Percentiles rank a stretch among this genome's conserved stretches.
phyloP scores from a whole-genome alignment of 306 rosid genomes.

The Prunus salicina region DNA sequence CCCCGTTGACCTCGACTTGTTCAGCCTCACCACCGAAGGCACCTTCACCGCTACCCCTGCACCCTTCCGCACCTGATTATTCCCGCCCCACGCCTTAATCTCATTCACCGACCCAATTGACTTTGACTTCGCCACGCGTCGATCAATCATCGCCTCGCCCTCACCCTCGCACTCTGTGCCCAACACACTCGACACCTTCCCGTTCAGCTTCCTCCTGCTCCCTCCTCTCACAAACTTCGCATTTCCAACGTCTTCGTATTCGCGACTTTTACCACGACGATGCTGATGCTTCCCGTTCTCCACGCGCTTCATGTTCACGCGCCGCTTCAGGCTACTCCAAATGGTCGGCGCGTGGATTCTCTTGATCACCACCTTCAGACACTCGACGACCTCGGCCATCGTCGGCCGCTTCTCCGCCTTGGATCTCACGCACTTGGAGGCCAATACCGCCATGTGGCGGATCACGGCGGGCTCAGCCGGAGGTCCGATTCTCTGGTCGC shows the following conservation, averaged over 20 bases:
- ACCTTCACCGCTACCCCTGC: conserved; percentile 29
- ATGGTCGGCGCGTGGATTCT: conserved; percentile 37
- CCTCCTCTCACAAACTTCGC: conserved; percentile 12
- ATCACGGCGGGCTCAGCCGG: conserved; percentile 40
- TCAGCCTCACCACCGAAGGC: conserved; percentile 26
- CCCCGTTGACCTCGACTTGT: conserved; percentile 72
- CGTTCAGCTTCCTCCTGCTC: conserved; percentile 40
- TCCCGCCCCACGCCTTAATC: conserved; percentile 6
- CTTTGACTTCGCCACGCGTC: conserved; percentile 42
- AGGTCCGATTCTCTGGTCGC: conserved; percentile 52
- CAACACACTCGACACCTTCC: conserved; percentile 59
- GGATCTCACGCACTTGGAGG: conserved; percentile 68
- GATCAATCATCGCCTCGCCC: not conserved
- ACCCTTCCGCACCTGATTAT: conserved; percentile 26
- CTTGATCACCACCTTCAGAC: conserved; percentile 32
- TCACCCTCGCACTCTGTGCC: conserved; percentile 34
- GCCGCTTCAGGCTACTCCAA: conserved; percentile 44
- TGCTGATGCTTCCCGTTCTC: conserved; percentile 17
- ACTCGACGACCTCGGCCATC: conserved; percentile 74
- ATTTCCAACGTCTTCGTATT: conserved; percentile 33
- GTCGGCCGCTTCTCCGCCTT: conserved; percentile 70
- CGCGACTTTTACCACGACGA: not conserved
- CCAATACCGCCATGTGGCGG: conserved; percentile 52
- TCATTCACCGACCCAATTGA: conserved; percentile 48
- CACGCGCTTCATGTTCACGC: conserved; percentile 46